Evolutionary conservation across 306 rosid genomes (phyloP).

Genomic region (Quercus parvula): DNA sequence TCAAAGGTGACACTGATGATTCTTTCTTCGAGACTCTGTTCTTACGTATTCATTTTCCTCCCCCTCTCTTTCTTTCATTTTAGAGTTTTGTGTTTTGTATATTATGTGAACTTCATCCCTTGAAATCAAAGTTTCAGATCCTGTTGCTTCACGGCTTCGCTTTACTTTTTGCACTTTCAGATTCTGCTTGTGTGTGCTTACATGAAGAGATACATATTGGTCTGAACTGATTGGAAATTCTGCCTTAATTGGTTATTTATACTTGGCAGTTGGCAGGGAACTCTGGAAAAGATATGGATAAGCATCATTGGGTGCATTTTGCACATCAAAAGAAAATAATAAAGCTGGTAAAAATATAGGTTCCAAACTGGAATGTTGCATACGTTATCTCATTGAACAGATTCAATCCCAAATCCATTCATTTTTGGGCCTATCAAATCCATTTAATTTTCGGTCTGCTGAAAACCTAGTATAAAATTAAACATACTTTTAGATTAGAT

Average conservation of each 20-base stretch:
- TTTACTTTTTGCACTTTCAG: neutral
- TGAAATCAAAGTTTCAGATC: constrained; percentile 3
- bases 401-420: too few relatives aligned
- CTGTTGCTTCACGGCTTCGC: neutral
- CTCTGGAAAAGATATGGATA: too few relatives aligned
- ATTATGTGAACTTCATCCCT: constrained; percentile 2
- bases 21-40: neutral
- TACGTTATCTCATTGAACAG: too few relatives aligned
- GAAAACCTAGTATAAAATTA: too few relatives aligned
- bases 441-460: too few relatives aligned
- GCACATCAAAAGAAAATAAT: too few relatives aligned
- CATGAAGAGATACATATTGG: neutral
- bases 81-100: neutral
- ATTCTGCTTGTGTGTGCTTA: neutral
- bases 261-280: too few relatives aligned
- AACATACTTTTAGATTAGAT: too few relatives aligned
- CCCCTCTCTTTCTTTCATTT: neutral
- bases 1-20: neutral
- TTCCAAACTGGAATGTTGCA: too few relatives aligned
- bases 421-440: too few relatives aligned
- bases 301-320: too few relatives aligned
- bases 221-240: neutral
- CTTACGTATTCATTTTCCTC: neutral
- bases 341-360: too few relatives aligned
- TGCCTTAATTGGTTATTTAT: neutral